Evolutionary conservation across 2,329 filamentous ascomycete genomes (phyloP).

Genomic region (Fusarium torreyae): DNA sequence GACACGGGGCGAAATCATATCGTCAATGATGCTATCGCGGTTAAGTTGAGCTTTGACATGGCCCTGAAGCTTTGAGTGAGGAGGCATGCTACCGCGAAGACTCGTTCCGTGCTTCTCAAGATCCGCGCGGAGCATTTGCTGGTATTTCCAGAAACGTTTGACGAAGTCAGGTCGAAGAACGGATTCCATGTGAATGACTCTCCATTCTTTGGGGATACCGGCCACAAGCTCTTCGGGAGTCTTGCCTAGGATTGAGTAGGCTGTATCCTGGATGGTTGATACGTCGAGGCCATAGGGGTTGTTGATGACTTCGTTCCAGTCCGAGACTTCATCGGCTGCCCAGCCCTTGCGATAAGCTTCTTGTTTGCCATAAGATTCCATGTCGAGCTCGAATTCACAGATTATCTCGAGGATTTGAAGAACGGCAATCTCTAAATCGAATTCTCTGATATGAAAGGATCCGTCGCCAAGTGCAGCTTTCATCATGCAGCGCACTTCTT

Average conservation of each 20-base stretch:
- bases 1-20: slow-evolving; percentile 54
- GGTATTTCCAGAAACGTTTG: slow-evolving; percentile 50
- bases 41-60: slow-evolving; percentile 8
- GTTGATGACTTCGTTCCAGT: slow-evolving; percentile 32
- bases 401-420: slow-evolving; percentile 40
- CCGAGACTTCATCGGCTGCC: slow-evolving; percentile 22
- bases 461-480: slow-evolving; percentile 2
- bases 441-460: neutral
- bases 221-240: slow-evolving; percentile 15
- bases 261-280: slow-evolving; percentile 40
- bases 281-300: slow-evolving; percentile 40
- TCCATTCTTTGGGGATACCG: slow-evolving; percentile 28
- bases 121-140: slow-evolving; percentile 45
- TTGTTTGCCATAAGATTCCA: neutral
- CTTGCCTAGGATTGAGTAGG: slow-evolving; percentile 26
- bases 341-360: slow-evolving; percentile 21
- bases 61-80: slow-evolving; percentile 31
- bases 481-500: slow-evolving; percentile 32
- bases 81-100: slow-evolving; percentile 24
- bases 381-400: slow-evolving; percentile 4
- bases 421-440: slow-evolving; percentile 28
- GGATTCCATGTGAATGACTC: slow-evolving; percentile 59
- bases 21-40: slow-evolving; percentile 54
- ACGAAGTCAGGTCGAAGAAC: slow-evolving; percentile 55
- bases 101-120: slow-evolving; percentile 34